Evolutionary conservation across 176 grass and related monocot species (phyloP), one percentile per base, ranked within the genome.

Genomic region (Pontederia paniculata): DNA sequence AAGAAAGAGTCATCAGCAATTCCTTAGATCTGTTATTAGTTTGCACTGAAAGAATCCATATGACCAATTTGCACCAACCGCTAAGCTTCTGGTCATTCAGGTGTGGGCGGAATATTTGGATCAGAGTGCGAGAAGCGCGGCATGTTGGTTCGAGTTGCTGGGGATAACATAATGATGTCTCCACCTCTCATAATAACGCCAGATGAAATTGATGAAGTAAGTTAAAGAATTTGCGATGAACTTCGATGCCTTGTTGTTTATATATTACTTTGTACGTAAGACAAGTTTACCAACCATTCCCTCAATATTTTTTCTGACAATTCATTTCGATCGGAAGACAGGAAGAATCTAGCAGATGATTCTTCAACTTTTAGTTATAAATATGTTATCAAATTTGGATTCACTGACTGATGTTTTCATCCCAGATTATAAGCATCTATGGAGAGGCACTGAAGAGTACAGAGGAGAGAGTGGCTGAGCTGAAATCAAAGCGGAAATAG

Each of bases 141-240:
- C 50, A 82, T 91, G 80, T 62, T 98, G 63, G 78, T 91, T 51
- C 73, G 93, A 71, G 77, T 98, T 72, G 80, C 93, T 2, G 93
- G 83, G 11, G 93, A 98, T 23, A 83, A 21, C 5, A 98, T 91
- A 62, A 98, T 98, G 93, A 98, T 98, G 86, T 88, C 83, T 1
- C 93, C 93, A 2, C 63, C 93, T 52, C 74, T 90, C 59, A 65
- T 81, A 55, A 91, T 98, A 17, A 78, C 74, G 0, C 23, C 77
- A 0, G 55, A 48, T 12, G 93, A 98, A 84, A 70, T 91, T 10
- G 83, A 98, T 1, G 72, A 91, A 75, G 93, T 98, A 72, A 72
- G 69, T 69, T 31, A 22, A 77, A 57, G 7, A 11, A 18, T 48
- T 50, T 50, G 12, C 48, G 3, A 0, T 49, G 45, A n/a, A 0